These are phyloP conservation scores for Shiraia sp. DNA, from an alignment of 2,329 filamentous ascomycete species.

Conservation along the genomic window DNA sequence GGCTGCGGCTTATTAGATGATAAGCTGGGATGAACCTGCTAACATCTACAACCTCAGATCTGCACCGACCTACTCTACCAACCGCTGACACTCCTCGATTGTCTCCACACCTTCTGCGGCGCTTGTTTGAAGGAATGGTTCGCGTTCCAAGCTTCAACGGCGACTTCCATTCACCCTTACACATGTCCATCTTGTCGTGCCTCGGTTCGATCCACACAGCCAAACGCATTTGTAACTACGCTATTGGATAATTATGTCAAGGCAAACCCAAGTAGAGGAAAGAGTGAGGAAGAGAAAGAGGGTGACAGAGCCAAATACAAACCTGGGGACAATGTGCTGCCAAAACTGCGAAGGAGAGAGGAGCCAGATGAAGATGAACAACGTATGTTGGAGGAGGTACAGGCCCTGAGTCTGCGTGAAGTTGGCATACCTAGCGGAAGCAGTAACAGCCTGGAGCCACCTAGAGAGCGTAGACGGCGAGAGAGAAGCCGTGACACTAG, in stretches of 20 bases:
- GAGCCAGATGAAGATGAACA: constrained; percentile 67
- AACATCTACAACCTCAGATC: constrained; percentile 63
- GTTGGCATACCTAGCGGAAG: constrained; percentile 54
- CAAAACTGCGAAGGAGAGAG: constrained; percentile 56
- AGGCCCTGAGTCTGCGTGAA: constrained; percentile 73
- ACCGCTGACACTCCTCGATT: constrained; percentile 88
- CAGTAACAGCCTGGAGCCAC: constrained; percentile 47
- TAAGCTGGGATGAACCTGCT: constrained; percentile 22
- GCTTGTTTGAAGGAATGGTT: constrained; percentile 98
- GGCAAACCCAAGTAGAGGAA: constrained; percentile 76
- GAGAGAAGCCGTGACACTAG: constrained; percentile 47
- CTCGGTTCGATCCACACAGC: constrained; percentile 79
- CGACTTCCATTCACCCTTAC: constrained; percentile 62
- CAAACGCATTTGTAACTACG: constrained; percentile 88
- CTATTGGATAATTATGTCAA: constrained; percentile 85
- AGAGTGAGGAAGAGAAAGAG: constrained; percentile 71
- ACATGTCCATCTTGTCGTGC: constrained; percentile 95
- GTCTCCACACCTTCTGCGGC: constrained; percentile 94
- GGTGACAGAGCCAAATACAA: constrained; percentile 78
- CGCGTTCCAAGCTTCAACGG: constrained; percentile 69
- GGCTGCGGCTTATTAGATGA: background rate
- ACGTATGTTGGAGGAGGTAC: constrained; percentile 70
- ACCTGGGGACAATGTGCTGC: constrained; percentile 79
- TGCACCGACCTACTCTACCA: constrained; percentile 95
- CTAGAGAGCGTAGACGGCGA: constrained; percentile 36